Evolutionary conservation across 306 rosid genomes (phyloP).

Genomic region (Astragalus membranaceus): DNA sequence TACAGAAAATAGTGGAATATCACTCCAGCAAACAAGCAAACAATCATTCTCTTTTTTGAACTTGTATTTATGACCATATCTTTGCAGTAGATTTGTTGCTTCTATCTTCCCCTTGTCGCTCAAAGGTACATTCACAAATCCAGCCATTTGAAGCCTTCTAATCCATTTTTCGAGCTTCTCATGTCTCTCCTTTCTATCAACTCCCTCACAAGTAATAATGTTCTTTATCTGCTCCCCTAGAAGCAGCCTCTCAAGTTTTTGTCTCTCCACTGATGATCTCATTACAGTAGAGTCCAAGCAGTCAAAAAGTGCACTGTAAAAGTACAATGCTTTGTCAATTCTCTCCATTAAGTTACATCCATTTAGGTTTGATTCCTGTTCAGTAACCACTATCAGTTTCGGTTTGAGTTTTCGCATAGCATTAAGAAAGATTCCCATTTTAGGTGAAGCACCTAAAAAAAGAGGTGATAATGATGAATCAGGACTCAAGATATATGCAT

Average conservation of each 20-base stretch:
- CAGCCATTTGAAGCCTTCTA: constrained; percentile 46
- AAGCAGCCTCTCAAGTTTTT: constrained; percentile 57
- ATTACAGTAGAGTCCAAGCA: constrained; percentile 59
- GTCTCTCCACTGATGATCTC: constrained; percentile 39
- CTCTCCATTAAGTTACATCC: constrained; percentile 55
- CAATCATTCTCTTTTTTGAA: constrained; percentile 26
- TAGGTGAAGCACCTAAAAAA: constrained; percentile 49
- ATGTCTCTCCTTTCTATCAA: constrained; percentile 56
- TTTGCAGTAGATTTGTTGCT: constrained; percentile 43
- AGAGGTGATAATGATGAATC: constrained; percentile 56
- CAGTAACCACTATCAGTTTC: constrained; percentile 58
- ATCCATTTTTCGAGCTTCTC: constrained; percentile 70
- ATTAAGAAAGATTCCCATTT: constrained; percentile 52
- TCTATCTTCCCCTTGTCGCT: constrained; percentile 39
- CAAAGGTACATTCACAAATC: constrained; percentile 50
- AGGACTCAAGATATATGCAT: constrained; percentile 39
- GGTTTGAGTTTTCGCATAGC: constrained; percentile 51
- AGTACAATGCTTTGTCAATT: constrained; percentile 42
- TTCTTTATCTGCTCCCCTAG: constrained; percentile 69
- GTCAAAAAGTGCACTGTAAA: constrained; percentile 64
- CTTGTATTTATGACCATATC: constrained; percentile 41
- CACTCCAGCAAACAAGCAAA: constrained; percentile 53
- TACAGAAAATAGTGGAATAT: constrained; percentile 50
- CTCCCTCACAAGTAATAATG: constrained; percentile 68
- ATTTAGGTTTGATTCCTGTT: constrained; percentile 72